phyloP scores from a whole-genome alignment of 2,329 filamentous ascomycete genomes.

The Hymenoscyphus repandus region DNA sequence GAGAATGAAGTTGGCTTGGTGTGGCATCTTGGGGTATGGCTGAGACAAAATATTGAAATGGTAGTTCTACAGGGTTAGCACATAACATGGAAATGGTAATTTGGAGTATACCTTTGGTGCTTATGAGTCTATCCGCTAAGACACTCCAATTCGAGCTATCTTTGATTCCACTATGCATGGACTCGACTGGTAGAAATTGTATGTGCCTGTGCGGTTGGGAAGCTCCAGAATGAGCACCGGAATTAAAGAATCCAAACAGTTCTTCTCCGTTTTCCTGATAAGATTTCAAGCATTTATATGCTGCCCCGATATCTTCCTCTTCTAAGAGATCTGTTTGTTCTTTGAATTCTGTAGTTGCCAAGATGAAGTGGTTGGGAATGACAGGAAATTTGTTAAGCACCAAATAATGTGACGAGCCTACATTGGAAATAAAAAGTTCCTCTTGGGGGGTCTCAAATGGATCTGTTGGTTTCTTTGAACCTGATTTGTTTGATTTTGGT shows the following conservation, averaged over 20 bases:
- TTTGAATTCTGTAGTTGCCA: constrained; percentile 59
- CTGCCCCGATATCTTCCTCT: constrained; percentile 52
- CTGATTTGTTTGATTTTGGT: constrained; percentile 41
- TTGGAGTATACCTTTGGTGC: constrained; percentile 11
- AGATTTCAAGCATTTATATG: constrained; percentile 56
- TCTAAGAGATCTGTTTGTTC: constrained; percentile 62
- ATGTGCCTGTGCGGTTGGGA: constrained; percentile 69
- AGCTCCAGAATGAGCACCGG: constrained; percentile 61
- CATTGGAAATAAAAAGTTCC: constrained; percentile 47
- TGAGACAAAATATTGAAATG: constrained; percentile 29
- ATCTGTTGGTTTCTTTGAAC: constrained; percentile 42
- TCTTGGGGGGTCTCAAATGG: constrained; percentile 59
- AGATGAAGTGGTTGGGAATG: constrained; percentile 66
- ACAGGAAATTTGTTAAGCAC: constrained; percentile 74
- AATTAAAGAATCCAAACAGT: constrained; percentile 45
- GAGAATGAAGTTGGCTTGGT: constrained; percentile 18
- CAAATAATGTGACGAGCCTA: constrained; percentile 54
- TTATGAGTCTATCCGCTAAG: constrained; percentile 38
- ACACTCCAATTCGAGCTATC: constrained; percentile 41
- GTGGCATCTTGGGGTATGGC: constrained; percentile 3
- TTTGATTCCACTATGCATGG: constrained; percentile 50
- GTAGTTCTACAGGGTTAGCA: constrained; percentile 19
- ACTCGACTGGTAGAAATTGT: constrained; percentile 61
- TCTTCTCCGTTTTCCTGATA: constrained; percentile 38
- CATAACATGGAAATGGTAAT: not conserved